Percentiles rank a stretch among this genome's conserved stretches.
Evolutionary conservation across 1,284 basidiomycete genomes (phyloP).

Genomic region (Anthracocystis walkeri): DNA sequence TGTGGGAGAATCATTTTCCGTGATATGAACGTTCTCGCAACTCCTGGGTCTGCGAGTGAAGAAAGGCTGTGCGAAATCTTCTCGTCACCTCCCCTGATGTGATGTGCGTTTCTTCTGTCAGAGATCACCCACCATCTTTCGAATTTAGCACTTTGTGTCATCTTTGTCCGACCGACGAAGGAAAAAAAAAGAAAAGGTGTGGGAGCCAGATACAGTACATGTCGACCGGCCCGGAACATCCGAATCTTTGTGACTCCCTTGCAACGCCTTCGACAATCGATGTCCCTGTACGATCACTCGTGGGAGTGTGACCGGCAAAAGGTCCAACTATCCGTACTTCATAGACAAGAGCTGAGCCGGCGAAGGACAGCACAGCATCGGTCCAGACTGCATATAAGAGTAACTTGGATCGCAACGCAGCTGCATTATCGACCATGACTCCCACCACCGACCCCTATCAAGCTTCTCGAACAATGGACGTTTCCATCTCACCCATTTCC

Average conservation of each 20-base stretch:
- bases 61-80: not conserved
- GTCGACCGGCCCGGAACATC: not conserved
- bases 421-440: not conserved
- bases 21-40: not conserved
- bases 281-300: not conserved
- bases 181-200: not conserved
- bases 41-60: not conserved
- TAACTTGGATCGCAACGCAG: not conserved
- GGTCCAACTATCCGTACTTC: not conserved
- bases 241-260: not conserved
- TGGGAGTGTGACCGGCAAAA: not conserved
- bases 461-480: constrained; percentile 4
- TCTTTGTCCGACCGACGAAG: too few species aligned
- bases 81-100: too few species aligned
- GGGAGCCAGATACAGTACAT: not conserved
- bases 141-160: not conserved
- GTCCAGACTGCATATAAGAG: not conserved
- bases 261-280: not conserved
- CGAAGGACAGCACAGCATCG: not conserved
- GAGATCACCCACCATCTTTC: not conserved
- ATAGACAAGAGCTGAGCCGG: not conserved
- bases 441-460: not conserved
- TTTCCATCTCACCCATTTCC: constrained; percentile 1
- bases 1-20: not conserved
- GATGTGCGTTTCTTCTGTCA: not conserved